Base-by-base conservation (phyloP, 495 filamentous ascomycete genomes). In the Haplographium delicatum region DNA sequence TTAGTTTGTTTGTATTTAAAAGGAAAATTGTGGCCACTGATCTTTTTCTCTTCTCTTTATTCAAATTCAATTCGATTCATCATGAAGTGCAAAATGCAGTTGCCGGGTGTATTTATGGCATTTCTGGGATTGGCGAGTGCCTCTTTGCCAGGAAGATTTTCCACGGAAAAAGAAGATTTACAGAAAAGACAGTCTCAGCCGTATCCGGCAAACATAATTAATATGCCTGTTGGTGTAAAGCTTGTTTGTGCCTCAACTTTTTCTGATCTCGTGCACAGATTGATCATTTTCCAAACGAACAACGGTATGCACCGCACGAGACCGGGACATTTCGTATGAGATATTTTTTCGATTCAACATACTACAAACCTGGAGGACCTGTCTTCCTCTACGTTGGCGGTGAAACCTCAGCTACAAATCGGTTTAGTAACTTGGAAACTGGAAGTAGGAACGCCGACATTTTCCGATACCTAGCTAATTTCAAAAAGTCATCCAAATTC, bases 331-430 rank as follows among this genome's bases (percentile, higher is more conserved):
- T 74, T 41, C 64, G 59, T 23, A 68, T 72, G 58, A 62, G 70
- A 56, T 74, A 72, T 41, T 71, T 70, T 44, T 68, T 71, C 38
- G 71, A 74, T 50, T 62, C 58, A 13, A 62, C 68, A 1, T 72
- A 72, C 53, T 74, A 74, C 53, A 68, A 72, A 50, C 65, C 70
- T 25, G 71, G 71, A 9, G 71, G 71, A 3, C 69, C 71, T 18
- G 66, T 74, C 5, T 72, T 66, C 50, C 63, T 74, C 15, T 74
- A 74, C 52, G 67, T 74, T 30, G 58, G 65, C 28, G 71, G 71
- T 48, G 71, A 74, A 55, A 72, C 69, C 4, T 4, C 45, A 9
- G 56, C 23, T 5, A 46, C 39, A 15, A 41, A 39, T 38, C 38
- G 56, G 15, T 58, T 58, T 25, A 47, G 40, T 5, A 58, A 54